phyloP scores from a whole-genome alignment of 148 eudicot genomes.

The Selenicereus undatus region DNA sequence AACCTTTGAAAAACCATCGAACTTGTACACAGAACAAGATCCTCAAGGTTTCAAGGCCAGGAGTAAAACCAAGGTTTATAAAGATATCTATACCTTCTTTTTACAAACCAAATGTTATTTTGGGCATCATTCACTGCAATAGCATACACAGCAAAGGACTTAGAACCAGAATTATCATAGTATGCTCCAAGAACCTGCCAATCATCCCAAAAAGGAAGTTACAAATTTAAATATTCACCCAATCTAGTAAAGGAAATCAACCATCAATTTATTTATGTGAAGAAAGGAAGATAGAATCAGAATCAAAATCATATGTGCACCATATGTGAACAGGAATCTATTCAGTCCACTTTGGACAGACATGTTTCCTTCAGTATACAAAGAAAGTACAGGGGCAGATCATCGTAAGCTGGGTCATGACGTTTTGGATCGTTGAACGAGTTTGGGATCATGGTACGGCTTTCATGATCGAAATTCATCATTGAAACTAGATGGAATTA shows the following conservation, averaged over 20 bases:
- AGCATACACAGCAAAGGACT: constrained; percentile 93
- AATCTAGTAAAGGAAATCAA: background rate
- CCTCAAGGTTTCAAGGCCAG: background rate
- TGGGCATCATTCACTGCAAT: constrained; percentile 86
- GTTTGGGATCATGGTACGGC: background rate
- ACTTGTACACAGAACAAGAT: constrained; percentile 2
- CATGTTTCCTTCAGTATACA: background rate
- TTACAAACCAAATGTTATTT: constrained; percentile 83
- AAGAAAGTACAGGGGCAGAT: background rate
- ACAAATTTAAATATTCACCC: background rate
- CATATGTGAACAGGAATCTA: background rate
- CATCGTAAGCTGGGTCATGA: background rate
- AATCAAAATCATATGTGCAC: constrained; percentile 6
- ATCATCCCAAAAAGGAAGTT: constrained; percentile 2
- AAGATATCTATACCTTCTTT: constrained; percentile 63
- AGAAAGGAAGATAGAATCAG: background rate
- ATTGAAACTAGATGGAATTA: background rate
- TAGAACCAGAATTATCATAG: constrained; percentile 85
- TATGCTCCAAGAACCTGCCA: constrained; percentile 87
- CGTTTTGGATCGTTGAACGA: background rate
- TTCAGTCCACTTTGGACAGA: background rate
- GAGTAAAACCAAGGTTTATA: constrained; percentile 3
- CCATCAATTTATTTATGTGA: background rate
- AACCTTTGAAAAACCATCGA: background rate
- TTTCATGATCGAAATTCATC: background rate